phyloP scores from a whole-genome alignment of 2,329 filamentous ascomycete genomes.

The Trichophyton rubrum region DNA sequence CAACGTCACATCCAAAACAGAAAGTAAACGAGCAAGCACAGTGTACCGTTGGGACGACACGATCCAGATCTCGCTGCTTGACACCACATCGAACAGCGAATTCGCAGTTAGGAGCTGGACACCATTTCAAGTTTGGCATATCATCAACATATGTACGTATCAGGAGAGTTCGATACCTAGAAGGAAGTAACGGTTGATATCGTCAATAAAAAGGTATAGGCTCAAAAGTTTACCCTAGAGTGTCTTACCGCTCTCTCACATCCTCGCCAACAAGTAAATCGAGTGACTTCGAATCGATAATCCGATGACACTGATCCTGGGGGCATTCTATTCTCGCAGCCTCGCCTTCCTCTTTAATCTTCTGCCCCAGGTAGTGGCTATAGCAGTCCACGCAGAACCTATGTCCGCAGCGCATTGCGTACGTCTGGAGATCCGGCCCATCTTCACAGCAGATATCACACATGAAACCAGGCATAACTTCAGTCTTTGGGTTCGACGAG shows the following conservation, averaged over 20 bases:
- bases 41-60: constrained; percentile 77
- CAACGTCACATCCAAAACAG: constrained; percentile 85
- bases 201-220: background rate
- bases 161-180: constrained; percentile 69
- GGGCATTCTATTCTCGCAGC: constrained; percentile 91
- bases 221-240: background rate
- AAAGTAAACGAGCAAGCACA: constrained; percentile 78
- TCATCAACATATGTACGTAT: constrained; percentile 95
- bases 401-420: constrained; percentile 90
- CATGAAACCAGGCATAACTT: constrained; percentile 61
- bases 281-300: constrained; percentile 81
- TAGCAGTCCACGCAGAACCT: constrained; percentile 91
- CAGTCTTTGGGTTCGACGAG: constrained; percentile 52
- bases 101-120: constrained; percentile 90
- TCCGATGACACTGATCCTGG: constrained; percentile 70
- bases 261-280: constrained; percentile 56
- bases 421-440: constrained; percentile 60
- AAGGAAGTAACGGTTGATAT: constrained; percentile 11
- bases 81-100: constrained; percentile 82
- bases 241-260: constrained; percentile 42
- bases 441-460: constrained; percentile 98
- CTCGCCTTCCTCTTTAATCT: constrained; percentile 91
- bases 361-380: constrained; percentile 76
- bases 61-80: constrained; percentile 74
- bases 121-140: constrained; percentile 93